phyloP scores from a whole-genome alignment of 106 monocot species.

The Allium fistulosum region DNA sequence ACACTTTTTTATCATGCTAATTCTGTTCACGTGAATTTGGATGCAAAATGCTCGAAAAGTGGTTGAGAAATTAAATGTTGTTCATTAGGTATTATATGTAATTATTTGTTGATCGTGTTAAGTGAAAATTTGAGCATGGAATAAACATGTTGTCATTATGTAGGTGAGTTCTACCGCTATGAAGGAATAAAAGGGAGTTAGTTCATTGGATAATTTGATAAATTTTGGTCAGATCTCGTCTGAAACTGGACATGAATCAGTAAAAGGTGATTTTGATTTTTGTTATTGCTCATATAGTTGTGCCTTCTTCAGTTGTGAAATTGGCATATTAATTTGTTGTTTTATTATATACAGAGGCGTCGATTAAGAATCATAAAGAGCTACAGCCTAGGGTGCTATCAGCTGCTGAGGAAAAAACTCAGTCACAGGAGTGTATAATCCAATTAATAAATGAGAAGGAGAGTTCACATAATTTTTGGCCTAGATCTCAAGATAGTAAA shows the following conservation, averaged over 20 bases:
- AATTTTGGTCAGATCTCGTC: constrained; percentile 17
- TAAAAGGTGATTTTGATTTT: constrained; percentile 8
- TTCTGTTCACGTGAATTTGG: neutral
- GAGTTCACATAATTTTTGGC: neutral
- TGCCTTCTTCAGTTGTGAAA: neutral
- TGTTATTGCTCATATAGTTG: too few relatives aligned
- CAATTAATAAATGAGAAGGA: constrained; percentile 4
- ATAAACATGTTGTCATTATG: neutral
- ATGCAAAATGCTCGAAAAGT: constrained; percentile 5
- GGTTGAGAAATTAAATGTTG: neutral
- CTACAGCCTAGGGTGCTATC: constrained; percentile 23
- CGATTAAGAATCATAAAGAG: constrained; percentile 17
- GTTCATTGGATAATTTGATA: constrained; percentile 21
- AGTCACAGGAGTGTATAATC: constrained; percentile 10
- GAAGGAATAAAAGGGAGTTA: constrained; percentile 29
- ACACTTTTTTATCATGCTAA: neutral
- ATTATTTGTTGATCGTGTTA: neutral
- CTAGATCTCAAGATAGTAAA: neutral
- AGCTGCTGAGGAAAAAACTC: constrained; percentile 6
- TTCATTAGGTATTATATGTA: constrained; percentile 11
- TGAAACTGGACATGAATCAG: constrained; percentile 4
- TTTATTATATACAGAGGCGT: constrained; percentile 14
- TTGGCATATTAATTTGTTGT: neutral
- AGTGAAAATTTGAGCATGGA: too few relatives aligned
- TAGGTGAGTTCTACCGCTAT: constrained; percentile 25